These are phyloP conservation scores for Saccharomycopsis selenospora DNA, from an alignment of 805 yeast species.

Conservation along the genomic window DNA sequence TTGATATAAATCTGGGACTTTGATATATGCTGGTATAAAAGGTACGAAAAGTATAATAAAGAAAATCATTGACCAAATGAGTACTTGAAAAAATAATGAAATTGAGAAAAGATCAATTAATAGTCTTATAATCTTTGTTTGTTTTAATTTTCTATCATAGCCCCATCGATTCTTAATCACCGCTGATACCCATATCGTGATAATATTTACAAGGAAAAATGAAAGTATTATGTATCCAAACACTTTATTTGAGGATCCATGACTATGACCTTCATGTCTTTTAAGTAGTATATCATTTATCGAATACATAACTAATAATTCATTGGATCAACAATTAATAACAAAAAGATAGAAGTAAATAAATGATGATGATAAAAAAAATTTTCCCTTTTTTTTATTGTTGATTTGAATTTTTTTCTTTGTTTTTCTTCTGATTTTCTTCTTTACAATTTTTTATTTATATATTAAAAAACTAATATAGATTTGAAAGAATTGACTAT, in stretches of 20 bases:
- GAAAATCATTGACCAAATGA: constrained; percentile 31
- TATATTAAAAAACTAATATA: too few relatives aligned
- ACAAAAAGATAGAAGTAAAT: too few relatives aligned
- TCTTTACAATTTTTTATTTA: too few relatives aligned
- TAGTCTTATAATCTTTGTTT: constrained; percentile 32
- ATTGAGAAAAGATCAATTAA: constrained; percentile 28
- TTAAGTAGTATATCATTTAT: background rate
- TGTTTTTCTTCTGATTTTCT: too few relatives aligned
- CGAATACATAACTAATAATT: background rate
- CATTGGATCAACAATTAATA: too few relatives aligned
- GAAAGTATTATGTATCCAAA: constrained; percentile 51
- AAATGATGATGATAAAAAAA: too few relatives aligned
- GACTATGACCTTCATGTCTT: constrained; percentile 36
- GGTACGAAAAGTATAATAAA: constrained; percentile 29
- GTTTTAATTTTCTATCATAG: background rate
- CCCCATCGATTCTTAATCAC: constrained; percentile 22
- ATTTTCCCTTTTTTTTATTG: too few relatives aligned
- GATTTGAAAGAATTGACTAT: too few relatives aligned
- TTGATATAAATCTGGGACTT: background rate
- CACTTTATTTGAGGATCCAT: constrained; percentile 38
- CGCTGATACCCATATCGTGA: constrained; percentile 29
- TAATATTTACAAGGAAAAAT: constrained; percentile 35
- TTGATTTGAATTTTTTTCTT: too few relatives aligned
- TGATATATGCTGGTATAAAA: constrained; percentile 2
- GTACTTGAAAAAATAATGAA: constrained; percentile 32